These are phyloP conservation scores for Penicillium sp. DNA, from an alignment of 2,329 filamentous ascomycete species.

Conservation along the genomic window DNA sequence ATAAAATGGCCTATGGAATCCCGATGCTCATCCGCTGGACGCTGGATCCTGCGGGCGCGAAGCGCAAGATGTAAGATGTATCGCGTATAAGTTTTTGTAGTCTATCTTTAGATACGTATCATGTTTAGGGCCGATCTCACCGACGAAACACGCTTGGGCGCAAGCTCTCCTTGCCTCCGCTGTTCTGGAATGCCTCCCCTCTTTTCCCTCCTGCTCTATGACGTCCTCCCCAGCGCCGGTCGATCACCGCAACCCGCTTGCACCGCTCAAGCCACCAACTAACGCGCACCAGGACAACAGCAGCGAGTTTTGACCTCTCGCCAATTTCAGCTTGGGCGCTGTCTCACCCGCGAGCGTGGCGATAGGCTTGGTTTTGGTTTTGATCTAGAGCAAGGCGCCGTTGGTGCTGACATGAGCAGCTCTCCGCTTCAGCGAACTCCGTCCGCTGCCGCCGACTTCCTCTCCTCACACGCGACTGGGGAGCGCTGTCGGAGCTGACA, in stretches of 20 bases:
- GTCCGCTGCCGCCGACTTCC: conserved; percentile 11
- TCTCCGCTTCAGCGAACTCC: conserved; percentile 17
- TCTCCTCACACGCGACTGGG: conserved; percentile 7
- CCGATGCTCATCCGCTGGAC: conserved; percentile 1
- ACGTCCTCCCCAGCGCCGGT: conserved; percentile 15
- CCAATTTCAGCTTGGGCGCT: conserved; percentile 1
- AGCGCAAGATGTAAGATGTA: too few species aligned
- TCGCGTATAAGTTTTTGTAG: too few species aligned
- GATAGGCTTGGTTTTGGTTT: conserved; percentile 1
- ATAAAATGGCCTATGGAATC: conserved; percentile 5
- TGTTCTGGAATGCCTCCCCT: conserved; percentile 13
- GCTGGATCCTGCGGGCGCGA: too few species aligned
- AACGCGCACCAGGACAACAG: background rate
- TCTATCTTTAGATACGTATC: too few species aligned
- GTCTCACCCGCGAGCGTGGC: conserved; percentile 6
- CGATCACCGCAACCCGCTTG: conserved; percentile 10
- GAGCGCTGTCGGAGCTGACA: conserved; percentile 6
- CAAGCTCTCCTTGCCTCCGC: conserved; percentile 12
- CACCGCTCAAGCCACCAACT: conserved; percentile 13
- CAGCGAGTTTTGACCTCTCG: conserved; percentile 16
- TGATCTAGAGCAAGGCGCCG: conserved; percentile 13
- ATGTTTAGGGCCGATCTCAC: too few species aligned
- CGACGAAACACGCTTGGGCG: conserved; percentile 8
- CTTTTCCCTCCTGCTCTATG: conserved; percentile 15
- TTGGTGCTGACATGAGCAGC: conserved; percentile 24